Conservation (phyloP, 2,329 filamentous ascomycete species). For the Stagonosporopsis cucurbitacearum region DNA sequence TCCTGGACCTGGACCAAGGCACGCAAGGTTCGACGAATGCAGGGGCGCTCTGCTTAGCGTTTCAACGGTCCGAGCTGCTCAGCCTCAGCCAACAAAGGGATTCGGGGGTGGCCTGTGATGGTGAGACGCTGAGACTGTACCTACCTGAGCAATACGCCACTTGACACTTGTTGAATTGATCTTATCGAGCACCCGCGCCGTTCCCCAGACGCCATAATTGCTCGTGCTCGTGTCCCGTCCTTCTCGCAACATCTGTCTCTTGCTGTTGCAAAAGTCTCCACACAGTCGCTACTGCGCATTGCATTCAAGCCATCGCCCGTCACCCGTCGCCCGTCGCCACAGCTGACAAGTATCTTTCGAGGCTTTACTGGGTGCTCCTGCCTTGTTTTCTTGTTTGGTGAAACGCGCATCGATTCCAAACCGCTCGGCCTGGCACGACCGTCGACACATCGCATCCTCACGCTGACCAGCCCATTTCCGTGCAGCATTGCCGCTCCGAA, state of each 20-base stretch:
- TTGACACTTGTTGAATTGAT: constrained; percentile 14
- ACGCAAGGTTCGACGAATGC: constrained; percentile 8
- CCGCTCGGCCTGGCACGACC: constrained; percentile 7
- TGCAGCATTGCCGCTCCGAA: neutral
- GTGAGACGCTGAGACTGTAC: too few species aligned
- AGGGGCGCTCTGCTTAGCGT: constrained; percentile 8
- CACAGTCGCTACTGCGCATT: constrained; percentile 1
- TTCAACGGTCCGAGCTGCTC: constrained; percentile 10
- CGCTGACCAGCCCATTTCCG: constrained; percentile 3
- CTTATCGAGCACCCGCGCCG: constrained; percentile 9
- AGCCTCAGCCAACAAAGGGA: constrained; percentile 14
- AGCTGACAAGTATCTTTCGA: constrained; percentile 7
- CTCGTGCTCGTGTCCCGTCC: constrained; percentile 1
- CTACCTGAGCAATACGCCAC: constrained; percentile 16
- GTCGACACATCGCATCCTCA: constrained; percentile 2
- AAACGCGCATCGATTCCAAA: constrained; percentile 20
- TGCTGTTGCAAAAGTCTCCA: neutral
- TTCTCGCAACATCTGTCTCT: neutral
- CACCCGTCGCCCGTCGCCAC: constrained; percentile 7
- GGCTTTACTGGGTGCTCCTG: constrained; percentile 11
- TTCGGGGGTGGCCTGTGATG: constrained; percentile 1
- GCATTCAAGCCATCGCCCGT: neutral
- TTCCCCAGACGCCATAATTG: constrained; percentile 4
- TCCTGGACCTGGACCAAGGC: neutral
- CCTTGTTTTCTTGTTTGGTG: constrained; percentile 13